Conservation (phyloP, 148 eudicot species). For the Gaultheria prostrata region DNA sequence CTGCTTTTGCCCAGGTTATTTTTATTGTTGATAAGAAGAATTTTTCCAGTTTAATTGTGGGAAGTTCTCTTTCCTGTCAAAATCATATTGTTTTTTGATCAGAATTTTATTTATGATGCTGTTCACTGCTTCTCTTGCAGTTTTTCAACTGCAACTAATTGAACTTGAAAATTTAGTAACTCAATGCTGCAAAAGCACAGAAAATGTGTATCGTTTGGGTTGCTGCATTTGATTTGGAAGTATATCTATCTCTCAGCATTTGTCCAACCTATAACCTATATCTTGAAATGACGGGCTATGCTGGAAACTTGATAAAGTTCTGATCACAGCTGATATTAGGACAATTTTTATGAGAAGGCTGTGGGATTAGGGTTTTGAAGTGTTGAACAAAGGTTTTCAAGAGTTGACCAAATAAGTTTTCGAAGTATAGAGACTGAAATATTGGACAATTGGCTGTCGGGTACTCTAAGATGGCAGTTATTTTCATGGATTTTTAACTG, state of each 20-base stretch:
- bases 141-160: background rate
- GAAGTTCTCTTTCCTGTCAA: constrained; percentile 3
- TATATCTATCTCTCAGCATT: background rate
- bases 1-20: constrained; percentile 80
- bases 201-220: background rate
- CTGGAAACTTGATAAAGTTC: background rate
- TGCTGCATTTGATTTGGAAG: background rate
- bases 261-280: background rate
- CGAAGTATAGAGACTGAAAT: background rate
- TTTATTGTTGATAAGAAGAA: constrained; percentile 28
- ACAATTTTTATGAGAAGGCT: background rate
- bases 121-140: background rate
- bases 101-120: background rate
- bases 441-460: background rate
- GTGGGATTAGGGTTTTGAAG: background rate
- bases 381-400: background rate
- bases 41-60: constrained; percentile 54
- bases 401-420: background rate
- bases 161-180: background rate
- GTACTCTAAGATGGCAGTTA: background rate
- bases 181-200: background rate
- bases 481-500: background rate
- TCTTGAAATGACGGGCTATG: background rate
- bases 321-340: background rate
- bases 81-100: background rate